Percentiles rank a stretch among this genome's conserved stretches.
Conservation (phyloP, 2,329 filamentous ascomycete species). For the Dendryphion nanum region DNA sequence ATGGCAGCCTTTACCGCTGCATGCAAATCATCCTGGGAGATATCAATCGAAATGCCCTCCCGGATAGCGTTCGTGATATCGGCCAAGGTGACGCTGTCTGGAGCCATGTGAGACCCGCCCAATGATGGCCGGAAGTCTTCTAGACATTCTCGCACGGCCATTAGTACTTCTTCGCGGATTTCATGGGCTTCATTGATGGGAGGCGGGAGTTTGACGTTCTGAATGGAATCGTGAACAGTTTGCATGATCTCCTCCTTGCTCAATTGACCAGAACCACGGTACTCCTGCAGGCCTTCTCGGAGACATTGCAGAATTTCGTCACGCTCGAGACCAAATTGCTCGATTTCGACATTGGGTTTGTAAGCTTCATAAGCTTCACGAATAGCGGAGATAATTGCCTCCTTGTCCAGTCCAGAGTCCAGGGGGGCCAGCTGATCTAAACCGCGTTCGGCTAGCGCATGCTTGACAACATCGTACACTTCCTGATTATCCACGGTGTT, state of each 20-base stretch:
- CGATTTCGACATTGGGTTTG: conserved; percentile 87
- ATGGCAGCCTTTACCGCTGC: conserved; percentile 58
- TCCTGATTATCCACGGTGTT: conserved; percentile 75
- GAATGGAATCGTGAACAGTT: conserved; percentile 81
- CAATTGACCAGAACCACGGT: conserved; percentile 59
- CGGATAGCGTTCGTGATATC: conserved; percentile 59
- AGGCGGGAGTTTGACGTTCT: conserved; percentile 73
- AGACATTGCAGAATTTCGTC: conserved; percentile 88
- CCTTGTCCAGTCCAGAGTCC: conserved; percentile 53
- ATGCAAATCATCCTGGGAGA: conserved; percentile 54
- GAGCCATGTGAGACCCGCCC: conserved; percentile 39
- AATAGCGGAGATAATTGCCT: conserved; percentile 83
- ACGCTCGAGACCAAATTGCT: conserved; percentile 85
- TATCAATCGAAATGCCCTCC: conserved; percentile 47
- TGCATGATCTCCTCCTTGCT: conserved; percentile 82
- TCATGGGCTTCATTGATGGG: conserved; percentile 68
- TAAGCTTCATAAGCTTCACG: conserved; percentile 82
- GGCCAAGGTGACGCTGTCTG: conserved; percentile 51
- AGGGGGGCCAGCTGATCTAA: conserved; percentile 45
- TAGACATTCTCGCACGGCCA: conserved; percentile 80
- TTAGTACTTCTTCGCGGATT: conserved; percentile 79
- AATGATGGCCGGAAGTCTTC: conserved; percentile 68
- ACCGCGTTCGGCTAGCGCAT: conserved; percentile 62
- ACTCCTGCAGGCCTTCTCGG: conserved; percentile 79
- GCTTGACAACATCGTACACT: conserved; percentile 80